Evolutionary conservation across 768 basidiomycete species (phyloP).

Genomic region (Strobilomyces dryophilus): DNA sequence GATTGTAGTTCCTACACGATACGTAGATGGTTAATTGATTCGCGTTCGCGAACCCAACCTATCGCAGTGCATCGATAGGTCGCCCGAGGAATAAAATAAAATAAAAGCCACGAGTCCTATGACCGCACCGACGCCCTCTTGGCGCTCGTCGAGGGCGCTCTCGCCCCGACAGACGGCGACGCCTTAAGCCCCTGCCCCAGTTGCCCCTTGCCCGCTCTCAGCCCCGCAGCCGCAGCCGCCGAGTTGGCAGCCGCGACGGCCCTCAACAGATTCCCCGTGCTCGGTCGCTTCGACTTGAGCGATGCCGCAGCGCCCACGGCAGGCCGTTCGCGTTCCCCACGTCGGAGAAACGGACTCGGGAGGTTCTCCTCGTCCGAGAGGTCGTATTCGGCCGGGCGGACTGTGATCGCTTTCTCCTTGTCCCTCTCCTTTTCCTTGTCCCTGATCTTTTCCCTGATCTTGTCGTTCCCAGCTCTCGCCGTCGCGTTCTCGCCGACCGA

Average conservation of each 20-base stretch:
- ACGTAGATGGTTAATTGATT: not conserved
- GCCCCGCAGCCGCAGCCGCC: conserved; percentile 24
- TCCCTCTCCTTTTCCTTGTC: too few relatives aligned
- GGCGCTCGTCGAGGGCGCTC: conserved; percentile 44
- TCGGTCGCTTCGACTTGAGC: conserved; percentile 38
- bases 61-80: conserved; percentile 2
- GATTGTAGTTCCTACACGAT: conserved; percentile 3
- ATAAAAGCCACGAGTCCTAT: not conserved
- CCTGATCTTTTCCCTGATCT: too few relatives aligned
- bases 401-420: not conserved
- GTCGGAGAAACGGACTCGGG: conserved; percentile 78
- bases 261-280: conserved; percentile 51
- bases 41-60: conserved; percentile 4
- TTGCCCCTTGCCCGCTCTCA: conserved; percentile 13
- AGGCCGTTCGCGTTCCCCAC: conserved; percentile 39
- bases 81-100: not conserved
- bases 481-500: not conserved
- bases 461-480: conserved; percentile 7
- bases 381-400: conserved; percentile 52
- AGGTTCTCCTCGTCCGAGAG: conserved; percentile 78
- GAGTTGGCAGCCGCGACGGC: conserved; percentile 58
- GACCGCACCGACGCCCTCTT: conserved; percentile 34
- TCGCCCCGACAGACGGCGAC: conserved; percentile 18
- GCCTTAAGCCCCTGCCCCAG: conserved; percentile 1
- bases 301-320: conserved; percentile 5